Base-by-base conservation (phyloP, 192 early-diverging fungal species). In the Lunasporangiospora selenospora region DNA sequence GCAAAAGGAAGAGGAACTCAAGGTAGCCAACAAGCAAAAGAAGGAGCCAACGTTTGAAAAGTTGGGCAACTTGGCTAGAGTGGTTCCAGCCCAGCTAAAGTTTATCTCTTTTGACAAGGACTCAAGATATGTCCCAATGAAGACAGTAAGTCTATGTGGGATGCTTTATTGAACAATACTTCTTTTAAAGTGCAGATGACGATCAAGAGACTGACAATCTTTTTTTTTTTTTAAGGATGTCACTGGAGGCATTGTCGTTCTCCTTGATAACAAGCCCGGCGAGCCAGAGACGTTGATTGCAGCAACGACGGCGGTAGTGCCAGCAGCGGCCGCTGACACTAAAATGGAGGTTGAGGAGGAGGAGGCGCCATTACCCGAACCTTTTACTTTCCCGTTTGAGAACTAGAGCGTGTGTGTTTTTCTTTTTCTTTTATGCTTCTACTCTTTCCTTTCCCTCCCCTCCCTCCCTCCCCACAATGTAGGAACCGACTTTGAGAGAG, bases 61-160 rank as follows among this genome's bases (percentile, higher is more conserved):
- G 8, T 78, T 98, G 32, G 85, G 88, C 38, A 99, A 99, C 67
- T 78, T 98, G 79, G 81, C 93, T 21, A 86, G 98, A 5, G 85
- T 99, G 32, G 70, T 98, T 15, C 95, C 94, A 26, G 78, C 85
- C 44, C 98, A 99, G 69, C 82, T 92, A 39, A 89, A 93, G 77
- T 87, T 87, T 56, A 89, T 98, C 63, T 81, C 87, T 27, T 96
- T 96, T 79, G 88, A 95, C 43, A 87, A 89, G 31, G 89, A 89
- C 51, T 77, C 89, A 8, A 89, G 96, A 31, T 99, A 98, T 76
- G 82, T 90, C 26, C 95, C 98, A 19, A 85, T 98, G 44, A 96
- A 93, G 78, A 87, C 86, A 70, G 87, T 90, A 75, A 46, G 56
- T 21, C 40, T 40, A 32, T 18, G 64, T 51, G 32, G 18, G 2